Base-by-base conservation (phyloP, 1,139 yeast genomes). In the Taphrina flavorubra region DNA sequence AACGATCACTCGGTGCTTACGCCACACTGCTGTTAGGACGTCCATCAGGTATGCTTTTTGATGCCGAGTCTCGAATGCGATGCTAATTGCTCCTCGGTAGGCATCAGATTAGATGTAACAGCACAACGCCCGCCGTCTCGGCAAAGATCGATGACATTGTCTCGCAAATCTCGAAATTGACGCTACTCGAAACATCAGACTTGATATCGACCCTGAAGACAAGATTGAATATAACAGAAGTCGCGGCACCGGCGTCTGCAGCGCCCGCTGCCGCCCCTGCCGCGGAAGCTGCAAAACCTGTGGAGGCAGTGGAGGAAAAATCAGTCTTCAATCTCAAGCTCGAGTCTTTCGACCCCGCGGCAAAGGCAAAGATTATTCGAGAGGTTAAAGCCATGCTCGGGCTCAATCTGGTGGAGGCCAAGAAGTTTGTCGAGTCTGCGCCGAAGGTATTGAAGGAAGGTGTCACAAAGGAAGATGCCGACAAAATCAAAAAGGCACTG, bases 341-440 rank as follows among this genome's bases (percentile, higher is more conserved):
- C 76, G 98, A 94, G 79, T 85, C 95, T 55, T 92, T 94, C 75
- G 99, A 94, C 76, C 86, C 98, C 72, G 92, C 92, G 82, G 82
- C 97, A 70, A 94, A 94, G 84, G 97, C 99, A 73, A 94, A 94
- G 88, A 86, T 94, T 78, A 95, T 94, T 79, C 94, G 94, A 84
- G 99, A 94, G 82, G 96, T 94, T 75, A 94, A 94, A 84, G 85
- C 89, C 72, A 83, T 94, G 79, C 84, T 94, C 77, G 97, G 97
- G 10, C 84, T 94, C 77, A 91, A 97, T 18, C 85, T 94, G 75
- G 99, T 94, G 71, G 99, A 94, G 78, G 90, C 97, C 72, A 95
- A 94, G 87, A 94, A 94, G 83, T 90, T 94, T 74, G 99, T 95
- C 71, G 99, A 94, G 82, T 82, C 92, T 76, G 98, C 99, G 72